Evolutionary conservation across 768 basidiomycete species (phyloP), one percentile per base, ranked within the genome.

Genomic region (Suillus variegatus): DNA sequence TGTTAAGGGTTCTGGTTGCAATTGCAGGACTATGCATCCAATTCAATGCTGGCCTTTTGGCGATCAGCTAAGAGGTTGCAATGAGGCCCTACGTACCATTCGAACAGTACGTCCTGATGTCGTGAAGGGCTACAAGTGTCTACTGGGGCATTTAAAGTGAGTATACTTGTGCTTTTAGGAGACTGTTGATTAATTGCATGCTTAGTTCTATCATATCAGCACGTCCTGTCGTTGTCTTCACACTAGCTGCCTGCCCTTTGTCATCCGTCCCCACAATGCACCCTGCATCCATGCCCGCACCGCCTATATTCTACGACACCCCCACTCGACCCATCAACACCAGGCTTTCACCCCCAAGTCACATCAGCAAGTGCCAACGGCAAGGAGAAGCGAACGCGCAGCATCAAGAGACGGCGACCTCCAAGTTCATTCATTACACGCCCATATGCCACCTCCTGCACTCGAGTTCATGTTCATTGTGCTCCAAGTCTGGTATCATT

Each of bases 1-100:
- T 71, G 83, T 83, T 4, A 92, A 94, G 71, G 93, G 93, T 13
- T 83, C 93, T 36, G 84, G 80, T n/a, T 95, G 93, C 70, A 68
- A 65, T 40, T 94, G 93, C 70, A 76, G 72, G 28, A 52, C 66
- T 9, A 92, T 94, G 92, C 67, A 76, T 14, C 86, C 90, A 0
- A 80, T 81, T 65, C 91, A 92, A 71, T 83, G 81, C 69, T 82
- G 84, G 49, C 76, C 82, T 1, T 86, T 88, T 64, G 67, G 74
- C 1, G 71, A 79, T 1, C 77, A 94, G 3, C 64, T 87, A 13
- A 55, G 69, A 25, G 76, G 77, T 52, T 82, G 86, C 46, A 80
- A 83, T 64, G 71, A 68, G 10, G 83, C 81, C 6, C 74, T 76
- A 22, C 68, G 61, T 18, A 74, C 70, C n/a, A 71, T 82, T 36